Base-by-base conservation (phyloP, 1,284 basidiomycete species). In the Entoloma clypeatum region DNA sequence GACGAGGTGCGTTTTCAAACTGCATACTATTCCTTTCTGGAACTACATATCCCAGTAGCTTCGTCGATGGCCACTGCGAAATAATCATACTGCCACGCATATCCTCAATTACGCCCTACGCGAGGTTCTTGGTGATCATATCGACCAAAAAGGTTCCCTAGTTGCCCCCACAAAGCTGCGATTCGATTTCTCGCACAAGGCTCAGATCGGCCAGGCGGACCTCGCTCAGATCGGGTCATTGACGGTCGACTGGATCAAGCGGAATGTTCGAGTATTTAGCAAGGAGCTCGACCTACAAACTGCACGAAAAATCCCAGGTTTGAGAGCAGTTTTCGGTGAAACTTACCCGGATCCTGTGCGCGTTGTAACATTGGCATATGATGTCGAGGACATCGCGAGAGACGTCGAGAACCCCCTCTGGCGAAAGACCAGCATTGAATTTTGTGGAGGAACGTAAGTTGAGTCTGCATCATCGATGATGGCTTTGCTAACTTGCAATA, bases 11-110 rank as follows among this genome's bases (percentile, higher is more conserved):
- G 45, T 60, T 14, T 28, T 22, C 61, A 70, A 63, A 25, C n/a
- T 65, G 53, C 29, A 62, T 65, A 39, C 65, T 60, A 5, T 68
- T 19, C 24, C 23, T 9, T 22, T 24, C 32, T 36, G n/a, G 21
- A 21, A 22, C 44, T 57, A 9, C 51, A 32, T 31, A 9, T 39
- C 25, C 35, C 9, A 22, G 9, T 42, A 90, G 86, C 78, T 92
- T 30, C 90, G 95, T 36, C 81, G 96, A 45, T 93, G 89, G 86
- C 94, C 94, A 0, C 70, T 99, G 45, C 83, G 93, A 47, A 98
- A 93, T 68, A 99, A 99, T 61, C 96, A 99, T 71, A 99, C 95
- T 17, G 95, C 87, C 10, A 99, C 96, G 0, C 96, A 99, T 63
- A 95, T 99, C 51, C 87, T 99, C 57, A 99, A 99, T 71, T 99